Percentiles rank a stretch among this genome's conserved stretches.
phyloP scores from a whole-genome alignment of 805 yeast species.

The Monosporozyma solicola region DNA sequence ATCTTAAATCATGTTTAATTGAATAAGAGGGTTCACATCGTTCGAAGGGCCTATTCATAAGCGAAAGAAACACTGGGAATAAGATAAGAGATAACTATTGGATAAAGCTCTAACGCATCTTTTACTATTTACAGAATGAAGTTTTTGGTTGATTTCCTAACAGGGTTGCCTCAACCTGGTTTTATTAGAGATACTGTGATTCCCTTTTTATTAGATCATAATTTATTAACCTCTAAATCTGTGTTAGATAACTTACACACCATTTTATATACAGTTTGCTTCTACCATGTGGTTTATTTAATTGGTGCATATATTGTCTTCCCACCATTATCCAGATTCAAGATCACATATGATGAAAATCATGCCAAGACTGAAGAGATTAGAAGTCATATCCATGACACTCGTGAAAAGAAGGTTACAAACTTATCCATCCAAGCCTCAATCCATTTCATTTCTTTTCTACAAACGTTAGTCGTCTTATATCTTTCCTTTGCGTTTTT shows the following conservation, averaged over 20 bases:
- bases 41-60: neutral
- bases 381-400: slow-evolving; percentile 4
- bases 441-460: slow-evolving; percentile 71
- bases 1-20: neutral
- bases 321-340: slow-evolving; percentile 18
- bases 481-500: slow-evolving; percentile 27
- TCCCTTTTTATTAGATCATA: slow-evolving; percentile 10
- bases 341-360: slow-evolving; percentile 7
- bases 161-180: slow-evolving; percentile 15
- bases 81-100: too few species aligned
- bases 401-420: slow-evolving; percentile 8
- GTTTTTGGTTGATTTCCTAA: slow-evolving; percentile 9
- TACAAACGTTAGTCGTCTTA: slow-evolving; percentile 67
- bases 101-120: too few species aligned
- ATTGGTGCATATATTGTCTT: slow-evolving; percentile 21
- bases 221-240: slow-evolving; percentile 14
- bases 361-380: slow-evolving; percentile 5
- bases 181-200: slow-evolving; percentile 9
- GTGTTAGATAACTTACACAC: slow-evolving; percentile 24
- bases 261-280: slow-evolving; percentile 21
- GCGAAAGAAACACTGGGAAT: too few species aligned
- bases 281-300: slow-evolving; percentile 25
- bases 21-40: neutral
- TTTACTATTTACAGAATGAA: neutral
- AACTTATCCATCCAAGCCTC: slow-evolving; percentile 23